Base-by-base conservation (phyloP, 164 flowering plant genomes). In the Annona squamosa region DNA sequence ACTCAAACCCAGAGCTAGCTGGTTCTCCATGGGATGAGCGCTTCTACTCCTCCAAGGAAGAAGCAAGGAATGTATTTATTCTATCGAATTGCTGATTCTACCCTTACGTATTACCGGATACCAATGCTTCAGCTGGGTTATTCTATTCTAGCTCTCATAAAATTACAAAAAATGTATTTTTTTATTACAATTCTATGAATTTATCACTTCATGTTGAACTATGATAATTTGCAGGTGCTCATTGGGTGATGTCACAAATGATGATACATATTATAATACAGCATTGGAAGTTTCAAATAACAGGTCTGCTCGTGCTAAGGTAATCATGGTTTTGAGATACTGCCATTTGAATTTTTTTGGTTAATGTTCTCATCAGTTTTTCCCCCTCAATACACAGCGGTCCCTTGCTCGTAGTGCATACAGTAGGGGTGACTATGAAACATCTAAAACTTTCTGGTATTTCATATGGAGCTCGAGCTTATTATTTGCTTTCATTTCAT, bases 401-500 rank as follows among this genome's bases (percentile, higher is more conserved):
- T 87, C 97, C 68, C 97, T 95, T 76, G 99, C 98, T 68, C 93
- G 95, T 71, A 87, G 88, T 85, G 99, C 99, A 71, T 95, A 95
- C 82, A 87, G 87, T 75, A 87, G 91, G 76, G 97, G 91, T 68
- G 93, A 93, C 37, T 95, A 86, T 80, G 91, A 87, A 77, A 82
- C 67, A 67, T 88, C 99, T 46, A 87, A 87, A 83, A 71, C 47
- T 46, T 78, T 90, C 5, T 95, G 99, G 94, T 90, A 78, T 61
- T 72, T 71, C 48, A 16, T 18, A 72, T 74, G 13, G 48, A 62
- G 9, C 1, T 37, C 67, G 10, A 48, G 73, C 26, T 42, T 71
- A 4, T 66, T 57, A 5, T 43, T 52, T 68, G 48, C 57, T 26
- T 63, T 61, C 44, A 59, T 62, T 56, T 52, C 48, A 12, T 44